Conservation (phyloP, 106 monocot genomes). For the Xerophyta viscosa region DNA sequence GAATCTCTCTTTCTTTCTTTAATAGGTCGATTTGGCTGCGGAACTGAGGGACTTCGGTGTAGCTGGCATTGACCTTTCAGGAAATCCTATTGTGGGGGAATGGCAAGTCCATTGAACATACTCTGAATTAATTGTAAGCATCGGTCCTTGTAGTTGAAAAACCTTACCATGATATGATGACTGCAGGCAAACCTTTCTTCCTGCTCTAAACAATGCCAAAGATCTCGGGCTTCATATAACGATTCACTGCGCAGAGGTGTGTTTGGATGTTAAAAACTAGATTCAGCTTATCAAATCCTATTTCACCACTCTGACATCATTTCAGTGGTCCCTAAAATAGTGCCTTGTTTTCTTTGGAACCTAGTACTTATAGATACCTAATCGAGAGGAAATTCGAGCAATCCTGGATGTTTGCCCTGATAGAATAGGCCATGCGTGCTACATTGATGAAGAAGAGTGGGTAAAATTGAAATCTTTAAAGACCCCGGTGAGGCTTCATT, state of each 20-base stretch:
- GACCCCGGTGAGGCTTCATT: constrained; percentile 49
- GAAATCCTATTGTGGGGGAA: constrained; percentile 85
- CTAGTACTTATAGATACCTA: constrained; percentile 69
- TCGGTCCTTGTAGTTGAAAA: neutral
- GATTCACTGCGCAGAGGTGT: constrained; percentile 87
- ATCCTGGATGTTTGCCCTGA: constrained; percentile 73
- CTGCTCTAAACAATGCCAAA: constrained; percentile 77
- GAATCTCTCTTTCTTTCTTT: neutral
- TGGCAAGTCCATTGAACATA: constrained; percentile 37
- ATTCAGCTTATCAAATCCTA: neutral
- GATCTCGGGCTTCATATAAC: constrained; percentile 70
- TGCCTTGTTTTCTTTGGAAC: constrained; percentile 1
- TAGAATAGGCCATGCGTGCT: constrained; percentile 93
- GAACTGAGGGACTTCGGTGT: constrained; percentile 76
- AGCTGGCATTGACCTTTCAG: constrained; percentile 96
- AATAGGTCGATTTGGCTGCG: constrained; percentile 70
- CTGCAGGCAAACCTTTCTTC: constrained; percentile 70
- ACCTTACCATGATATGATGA: neutral
- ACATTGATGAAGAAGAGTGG: constrained; percentile 68
- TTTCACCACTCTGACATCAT: too few species aligned
- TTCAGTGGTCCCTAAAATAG: too few species aligned
- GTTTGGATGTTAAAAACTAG: constrained; percentile 3
- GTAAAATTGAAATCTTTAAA: constrained; percentile 42
- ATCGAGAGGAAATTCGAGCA: constrained; percentile 71
- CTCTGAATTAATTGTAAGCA: neutral